Evolutionary conservation across 2,329 filamentous ascomycete species (phyloP).

Genomic region (Xylaria sp.): DNA sequence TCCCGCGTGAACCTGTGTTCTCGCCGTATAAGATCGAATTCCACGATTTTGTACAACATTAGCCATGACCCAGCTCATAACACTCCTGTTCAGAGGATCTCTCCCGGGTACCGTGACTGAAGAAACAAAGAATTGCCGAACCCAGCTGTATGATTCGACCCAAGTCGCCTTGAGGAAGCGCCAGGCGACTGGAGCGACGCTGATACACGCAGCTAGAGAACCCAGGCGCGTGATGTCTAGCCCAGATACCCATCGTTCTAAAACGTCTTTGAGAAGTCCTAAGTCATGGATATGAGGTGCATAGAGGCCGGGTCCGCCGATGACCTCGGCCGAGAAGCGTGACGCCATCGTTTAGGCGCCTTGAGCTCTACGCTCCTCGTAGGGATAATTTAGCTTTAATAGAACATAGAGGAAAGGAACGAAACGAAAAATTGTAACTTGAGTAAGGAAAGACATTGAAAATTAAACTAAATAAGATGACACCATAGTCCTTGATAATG

Average conservation of each 20-base stretch:
- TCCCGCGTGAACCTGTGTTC: slow-evolving; percentile 53
- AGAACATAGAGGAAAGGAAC: slow-evolving; percentile 4
- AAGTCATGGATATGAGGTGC: slow-evolving; percentile 50
- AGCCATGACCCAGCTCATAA: slow-evolving; percentile 58
- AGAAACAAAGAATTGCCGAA: slow-evolving; percentile 57
- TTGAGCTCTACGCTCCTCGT: slow-evolving; percentile 4
- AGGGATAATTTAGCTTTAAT: neutral
- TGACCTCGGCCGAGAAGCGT: slow-evolving; percentile 39
- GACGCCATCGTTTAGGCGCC: slow-evolving; percentile 37
- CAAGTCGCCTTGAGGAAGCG: slow-evolving; percentile 52
- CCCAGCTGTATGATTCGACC: slow-evolving; percentile 54
- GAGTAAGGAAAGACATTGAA: slow-evolving; percentile 27
- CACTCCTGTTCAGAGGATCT: slow-evolving; percentile 58
- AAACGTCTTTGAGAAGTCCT: slow-evolving; percentile 52
- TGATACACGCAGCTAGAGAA: slow-evolving; percentile 57
- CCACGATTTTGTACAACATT: slow-evolving; percentile 53
- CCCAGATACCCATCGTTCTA: slow-evolving; percentile 55
- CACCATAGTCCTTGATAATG: slow-evolving; percentile 10
- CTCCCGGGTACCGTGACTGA: slow-evolving; percentile 57
- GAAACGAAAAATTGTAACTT: slow-evolving; percentile 7
- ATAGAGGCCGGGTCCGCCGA: slow-evolving; percentile 41
- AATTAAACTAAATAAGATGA: slow-evolving; percentile 2
- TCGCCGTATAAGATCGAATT: slow-evolving; percentile 58
- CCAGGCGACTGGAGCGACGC: slow-evolving; percentile 56
- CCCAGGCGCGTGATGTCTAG: slow-evolving; percentile 60